Base-by-base conservation (phyloP, 257 asterid genomes). In the Coffea canephora region DNA sequence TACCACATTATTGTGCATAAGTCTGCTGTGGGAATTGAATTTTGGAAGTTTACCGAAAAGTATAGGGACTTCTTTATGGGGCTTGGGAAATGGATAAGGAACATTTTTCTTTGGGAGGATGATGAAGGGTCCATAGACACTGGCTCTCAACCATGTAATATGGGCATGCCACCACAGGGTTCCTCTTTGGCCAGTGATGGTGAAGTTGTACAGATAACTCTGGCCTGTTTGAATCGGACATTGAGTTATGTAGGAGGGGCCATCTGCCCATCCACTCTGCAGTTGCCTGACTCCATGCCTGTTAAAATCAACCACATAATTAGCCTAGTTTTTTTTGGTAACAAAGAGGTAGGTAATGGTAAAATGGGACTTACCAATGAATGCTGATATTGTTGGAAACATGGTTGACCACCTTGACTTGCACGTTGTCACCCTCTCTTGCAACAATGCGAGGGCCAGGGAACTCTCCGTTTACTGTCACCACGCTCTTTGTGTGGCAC, bases 211-310 rank as follows among this genome's bases (percentile, higher is more conserved):
- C 0, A 79, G 84, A 77, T 88, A 92, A 71, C 88, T 89, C 68
- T 90, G 92, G 15, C 93, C 92, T 0, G 69, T 89, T 64, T 88
- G 94, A 61, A 92, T 82, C 5, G 93, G 97, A 85, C 97, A 92
- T 50, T 92, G 95, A 0, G 95, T 92, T 11, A 89, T 55, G 34
- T 88, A 90, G 1, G 93, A 79, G 18, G 97, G 95, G 12, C 95
- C 97, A 36, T 92, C 97, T 6, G 92, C 87, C 97, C 97, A 90
- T 41, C 91, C 97, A 21, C 86, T 90, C 67, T 49, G 77, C 21
- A 90, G 68, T 77, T 92, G 97, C 75, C 91, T 49, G 77, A 92
- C 69, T 14, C 95, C 97, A 50, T 92, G 97, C 97, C 97, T 89
- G 76, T 25, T 23, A n/a, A 9, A 55, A 34, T 49, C 27, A 25